Evolutionary conservation across 192 early-diverging fungal species (phyloP).

Genomic region (Obelidium mucronatum): DNA sequence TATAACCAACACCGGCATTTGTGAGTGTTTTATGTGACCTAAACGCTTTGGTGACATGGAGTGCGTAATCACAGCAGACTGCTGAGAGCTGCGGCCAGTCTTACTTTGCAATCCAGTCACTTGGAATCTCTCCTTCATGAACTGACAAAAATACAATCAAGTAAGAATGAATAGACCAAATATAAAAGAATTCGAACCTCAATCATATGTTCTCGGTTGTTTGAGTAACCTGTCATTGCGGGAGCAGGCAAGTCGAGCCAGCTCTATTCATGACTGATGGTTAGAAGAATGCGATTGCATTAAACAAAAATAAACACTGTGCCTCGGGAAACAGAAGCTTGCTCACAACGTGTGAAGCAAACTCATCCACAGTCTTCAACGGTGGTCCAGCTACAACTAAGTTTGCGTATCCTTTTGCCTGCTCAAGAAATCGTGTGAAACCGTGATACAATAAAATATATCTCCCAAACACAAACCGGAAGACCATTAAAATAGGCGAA

Average conservation of each 20-base stretch:
- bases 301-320: neutral
- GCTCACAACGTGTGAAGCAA: slow-evolving; percentile 37
- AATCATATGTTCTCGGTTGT: slow-evolving; percentile 46
- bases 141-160: neutral
- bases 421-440: neutral
- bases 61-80: slow-evolving; percentile 44
- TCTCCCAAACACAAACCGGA: slow-evolving; percentile 20
- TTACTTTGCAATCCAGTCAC: slow-evolving; percentile 39
- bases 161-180: neutral
- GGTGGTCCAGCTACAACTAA: slow-evolving; percentile 22
- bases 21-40: slow-evolving; percentile 34
- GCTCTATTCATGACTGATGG: slow-evolving; percentile 17
- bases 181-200: slow-evolving; percentile 19
- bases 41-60: slow-evolving; percentile 39
- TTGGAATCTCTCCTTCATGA: slow-evolving; percentile 26
- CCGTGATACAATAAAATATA: slow-evolving; percentile 4
- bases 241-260: slow-evolving; percentile 47
- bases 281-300: neutral
- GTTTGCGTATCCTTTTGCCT: slow-evolving; percentile 25
- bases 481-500: slow-evolving; percentile 47
- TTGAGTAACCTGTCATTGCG: slow-evolving; percentile 10
- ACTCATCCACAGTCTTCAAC: slow-evolving; percentile 32
- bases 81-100: slow-evolving; percentile 40
- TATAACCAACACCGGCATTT: slow-evolving; percentile 49
- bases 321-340: slow-evolving; percentile 36